These are phyloP conservation scores for Trichoderma asperellum DNA, from an alignment of 2,329 filamentous ascomycete genomes.

Conservation along the genomic window DNA sequence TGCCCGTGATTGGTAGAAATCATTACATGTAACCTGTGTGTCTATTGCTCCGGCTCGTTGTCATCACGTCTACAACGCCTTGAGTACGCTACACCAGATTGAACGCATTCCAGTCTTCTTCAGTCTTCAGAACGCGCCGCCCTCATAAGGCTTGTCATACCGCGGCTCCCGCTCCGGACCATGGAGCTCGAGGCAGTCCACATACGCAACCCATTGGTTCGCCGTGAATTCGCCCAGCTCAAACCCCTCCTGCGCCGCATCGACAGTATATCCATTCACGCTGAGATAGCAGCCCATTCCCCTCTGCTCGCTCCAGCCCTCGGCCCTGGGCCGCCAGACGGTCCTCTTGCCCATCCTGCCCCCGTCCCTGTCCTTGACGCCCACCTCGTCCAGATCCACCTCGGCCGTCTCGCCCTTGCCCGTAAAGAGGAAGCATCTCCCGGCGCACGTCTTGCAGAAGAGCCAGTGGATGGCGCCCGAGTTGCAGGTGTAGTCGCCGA, in stretches of 20 bases:
- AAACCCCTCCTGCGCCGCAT: slow-evolving; percentile 5
- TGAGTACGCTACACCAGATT: background rate
- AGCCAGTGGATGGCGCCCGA: background rate
- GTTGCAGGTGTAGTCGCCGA: slow-evolving; percentile 4
- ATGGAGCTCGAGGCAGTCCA: slow-evolving; percentile 15
- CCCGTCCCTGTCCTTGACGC: slow-evolving; percentile 2
- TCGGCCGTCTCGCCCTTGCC: slow-evolving; percentile 14
- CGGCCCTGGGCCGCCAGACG: slow-evolving; percentile 12
- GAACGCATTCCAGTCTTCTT: background rate
- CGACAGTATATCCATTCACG: slow-evolving; percentile 18
- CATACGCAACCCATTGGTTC: slow-evolving; percentile 11
- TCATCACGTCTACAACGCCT: background rate
- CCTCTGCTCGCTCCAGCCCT: slow-evolving; percentile 4
- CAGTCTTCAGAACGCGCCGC: background rate
- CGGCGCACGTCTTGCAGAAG: slow-evolving; percentile 11
- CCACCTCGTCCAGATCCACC: slow-evolving; percentile 16
- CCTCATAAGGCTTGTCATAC: slow-evolving; percentile 8
- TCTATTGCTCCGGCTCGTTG: too few relatives aligned
- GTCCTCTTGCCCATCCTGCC: slow-evolving; percentile 9
- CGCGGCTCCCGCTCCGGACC: slow-evolving; percentile 12
- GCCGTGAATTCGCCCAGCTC: slow-evolving; percentile 4
- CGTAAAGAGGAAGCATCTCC: slow-evolving; percentile 6
- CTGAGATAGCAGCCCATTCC: slow-evolving; percentile 1
- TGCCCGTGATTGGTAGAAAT: too few relatives aligned
- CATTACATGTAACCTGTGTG: too few relatives aligned